A percentile compares a stretch with the other conserved stretches of the same genome.
Evolutionary conservation across 345 rosid species (phyloP).

Genomic region (Rhizophora mangle): DNA sequence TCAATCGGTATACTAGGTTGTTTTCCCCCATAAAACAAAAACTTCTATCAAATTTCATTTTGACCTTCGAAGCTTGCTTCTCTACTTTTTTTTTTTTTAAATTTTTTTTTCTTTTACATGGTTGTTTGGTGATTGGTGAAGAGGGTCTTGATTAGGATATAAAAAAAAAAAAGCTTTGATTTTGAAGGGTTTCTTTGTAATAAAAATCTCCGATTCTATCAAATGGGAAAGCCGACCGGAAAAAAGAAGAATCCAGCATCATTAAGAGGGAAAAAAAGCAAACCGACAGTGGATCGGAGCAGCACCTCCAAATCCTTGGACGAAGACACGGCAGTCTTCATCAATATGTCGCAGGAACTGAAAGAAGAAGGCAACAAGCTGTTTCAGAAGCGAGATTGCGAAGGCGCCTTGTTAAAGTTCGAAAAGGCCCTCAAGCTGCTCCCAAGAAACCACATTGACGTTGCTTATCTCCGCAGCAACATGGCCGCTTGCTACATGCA

Average conservation of each 20-base stretch:
- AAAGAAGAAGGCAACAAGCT: conserved; percentile 96
- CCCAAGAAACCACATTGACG: conserved; percentile 73
- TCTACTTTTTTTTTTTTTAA: background rate
- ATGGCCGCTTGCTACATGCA: conserved; percentile 98
- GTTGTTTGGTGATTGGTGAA: conserved; percentile 1
- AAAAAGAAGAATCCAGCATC: conserved; percentile 63
- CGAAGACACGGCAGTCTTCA: conserved; percentile 89
- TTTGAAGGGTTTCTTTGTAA: background rate
- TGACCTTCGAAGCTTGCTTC: background rate
- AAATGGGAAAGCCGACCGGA: conserved; percentile 93
- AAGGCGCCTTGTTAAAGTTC: conserved; percentile 91
- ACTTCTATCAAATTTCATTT: background rate
- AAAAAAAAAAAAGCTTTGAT: conserved; percentile 10
- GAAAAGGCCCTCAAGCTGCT: conserved; percentile 92
- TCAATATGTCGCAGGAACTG: conserved; percentile 82
- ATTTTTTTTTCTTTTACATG: no score
- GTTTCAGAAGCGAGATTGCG: conserved; percentile 79
- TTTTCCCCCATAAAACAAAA: background rate
- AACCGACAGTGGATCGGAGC: conserved; percentile 40
- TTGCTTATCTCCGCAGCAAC: conserved; percentile 69
- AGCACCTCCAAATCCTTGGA: conserved; percentile 61
- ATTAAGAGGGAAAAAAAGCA: conserved; percentile 41
- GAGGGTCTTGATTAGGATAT: background rate
- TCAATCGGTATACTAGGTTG: background rate
- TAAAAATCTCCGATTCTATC: background rate